A percentile compares a stretch with the other conserved stretches of the same genome.
Conservation (phyloP, 495 filamentous ascomycete genomes). For the Talaromyces liani region DNA sequence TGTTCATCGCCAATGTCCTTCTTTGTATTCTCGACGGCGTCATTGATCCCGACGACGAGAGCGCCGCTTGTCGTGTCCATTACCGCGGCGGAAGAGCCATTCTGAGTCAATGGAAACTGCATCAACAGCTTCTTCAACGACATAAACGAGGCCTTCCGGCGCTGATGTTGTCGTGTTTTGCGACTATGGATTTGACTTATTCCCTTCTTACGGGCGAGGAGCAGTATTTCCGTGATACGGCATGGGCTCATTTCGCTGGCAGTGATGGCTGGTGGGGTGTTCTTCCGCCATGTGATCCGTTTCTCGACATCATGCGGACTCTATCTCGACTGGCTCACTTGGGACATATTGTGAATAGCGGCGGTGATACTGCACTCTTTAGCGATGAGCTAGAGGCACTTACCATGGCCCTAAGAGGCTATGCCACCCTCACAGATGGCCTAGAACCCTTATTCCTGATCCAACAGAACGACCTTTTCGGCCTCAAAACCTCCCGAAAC, state of each 20-base stretch:
- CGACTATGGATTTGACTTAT: constrained; percentile 29
- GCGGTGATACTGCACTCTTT: background rate
- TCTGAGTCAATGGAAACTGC: constrained; percentile 23
- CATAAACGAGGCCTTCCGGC: constrained; percentile 23
- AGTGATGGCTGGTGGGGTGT: constrained; percentile 10
- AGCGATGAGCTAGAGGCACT: constrained; percentile 2
- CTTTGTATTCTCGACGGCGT: constrained; percentile 32
- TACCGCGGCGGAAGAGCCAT: constrained; percentile 30
- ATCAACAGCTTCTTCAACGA: constrained; percentile 14
- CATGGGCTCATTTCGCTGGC: constrained; percentile 7
- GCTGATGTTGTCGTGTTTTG: constrained; percentile 29
- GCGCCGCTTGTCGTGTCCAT: constrained; percentile 25
- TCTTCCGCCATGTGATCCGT: background rate
- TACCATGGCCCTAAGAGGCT: background rate
- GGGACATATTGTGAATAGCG: background rate
- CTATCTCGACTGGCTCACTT: constrained; percentile 6
- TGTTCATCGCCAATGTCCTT: constrained; percentile 29
- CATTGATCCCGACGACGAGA: constrained; percentile 26
- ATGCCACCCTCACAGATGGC: background rate
- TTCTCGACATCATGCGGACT: constrained; percentile 7
- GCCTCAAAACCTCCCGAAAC: background rate
- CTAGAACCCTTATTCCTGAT: background rate
- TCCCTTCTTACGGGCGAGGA: constrained; percentile 5
- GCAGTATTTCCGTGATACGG: constrained; percentile 7
- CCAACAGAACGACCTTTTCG: background rate